Evolutionary conservation across 495 filamentous ascomycete genomes (phyloP), one percentile per base, ranked within the genome.

Genomic region (Tirmania nivea): DNA sequence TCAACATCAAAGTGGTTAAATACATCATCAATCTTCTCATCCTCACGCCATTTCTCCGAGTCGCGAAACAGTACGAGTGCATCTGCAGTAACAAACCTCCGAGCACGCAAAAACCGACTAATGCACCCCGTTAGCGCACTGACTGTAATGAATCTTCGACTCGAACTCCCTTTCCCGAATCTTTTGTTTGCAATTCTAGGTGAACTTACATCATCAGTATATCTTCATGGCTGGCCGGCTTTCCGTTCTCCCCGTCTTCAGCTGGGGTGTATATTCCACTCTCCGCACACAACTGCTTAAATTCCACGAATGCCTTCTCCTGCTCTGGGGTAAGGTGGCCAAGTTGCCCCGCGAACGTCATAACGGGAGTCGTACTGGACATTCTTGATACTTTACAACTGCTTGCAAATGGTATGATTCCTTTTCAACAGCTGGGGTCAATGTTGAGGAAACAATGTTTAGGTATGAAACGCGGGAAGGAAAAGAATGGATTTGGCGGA

Each of bases 61-160:
- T 86, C 84, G 61, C 80, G 79, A 68, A 94, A 94, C 65, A 93
- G 87, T 51, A 66, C 72, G 67, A 80, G 85, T 1, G 87, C 87
- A 49, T 84, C 82, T 52, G 73, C 67, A 6, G 80, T 72, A 50
- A 78, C 70, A 69, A 85, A 92, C 58, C 71, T 78, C 37, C 85
- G 78, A 10, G 85, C 85, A 59, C 85, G 80, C 20, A 92, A 72
- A 65, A 79, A 90, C 12, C 85, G 83, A 56, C 83, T 88, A 17
- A 12, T 47, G 11, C 25, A 31, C 25, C 25, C 25, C 25, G 25
- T 31, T 31, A 31, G 25, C 7, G 25, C 25, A 31, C 2, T n/a
- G 25, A 31, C 25, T 31, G 3, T 7, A 3, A 31, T 31, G 7
- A 31, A 31, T 31, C 25, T 0, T 3, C 0, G 25, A 31, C 25